Conservation (phyloP, 257 asterid species). For the Przewalskia tangutica region DNA sequence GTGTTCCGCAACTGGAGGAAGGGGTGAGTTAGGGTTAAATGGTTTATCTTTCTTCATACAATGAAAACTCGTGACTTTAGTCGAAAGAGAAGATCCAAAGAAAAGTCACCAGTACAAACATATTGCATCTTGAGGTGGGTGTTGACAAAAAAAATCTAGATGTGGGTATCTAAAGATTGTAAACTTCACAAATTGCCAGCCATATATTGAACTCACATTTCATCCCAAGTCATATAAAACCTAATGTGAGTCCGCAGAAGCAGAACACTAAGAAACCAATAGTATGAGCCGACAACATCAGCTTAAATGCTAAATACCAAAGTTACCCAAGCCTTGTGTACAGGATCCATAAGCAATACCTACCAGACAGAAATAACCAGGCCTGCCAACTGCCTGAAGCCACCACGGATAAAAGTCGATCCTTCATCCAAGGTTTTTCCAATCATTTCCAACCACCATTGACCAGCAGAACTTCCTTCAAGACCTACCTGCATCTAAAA, state of each 20-base stretch:
- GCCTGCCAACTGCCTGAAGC: constrained; percentile 98
- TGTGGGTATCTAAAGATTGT: background rate
- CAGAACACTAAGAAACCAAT: background rate
- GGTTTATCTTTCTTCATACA: background rate
- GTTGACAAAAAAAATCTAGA: background rate
- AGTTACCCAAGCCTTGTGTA: background rate
- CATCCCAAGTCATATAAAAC: background rate
- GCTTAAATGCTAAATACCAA: background rate
- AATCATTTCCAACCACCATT: constrained; percentile 96
- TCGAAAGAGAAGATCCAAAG: background rate
- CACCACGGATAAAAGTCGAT: constrained; percentile 68
- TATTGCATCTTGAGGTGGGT: background rate
- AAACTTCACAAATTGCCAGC: background rate
- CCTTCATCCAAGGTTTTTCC: constrained; percentile 92
- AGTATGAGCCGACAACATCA: background rate
- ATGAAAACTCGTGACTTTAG: background rate
- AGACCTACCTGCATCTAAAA: constrained; percentile 75
- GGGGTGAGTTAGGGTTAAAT: background rate
- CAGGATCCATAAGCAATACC: constrained; percentile 19
- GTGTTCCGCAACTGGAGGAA: background rate
- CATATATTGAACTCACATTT: background rate
- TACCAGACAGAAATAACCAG: constrained; percentile 90
- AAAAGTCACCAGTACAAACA: background rate
- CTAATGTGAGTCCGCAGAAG: background rate
- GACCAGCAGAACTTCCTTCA: constrained; percentile 96